Evolutionary conservation across 2,329 filamentous ascomycete species (phyloP), one percentile per base, ranked within the genome.

Genomic region (Fusarium abutilonis): DNA sequence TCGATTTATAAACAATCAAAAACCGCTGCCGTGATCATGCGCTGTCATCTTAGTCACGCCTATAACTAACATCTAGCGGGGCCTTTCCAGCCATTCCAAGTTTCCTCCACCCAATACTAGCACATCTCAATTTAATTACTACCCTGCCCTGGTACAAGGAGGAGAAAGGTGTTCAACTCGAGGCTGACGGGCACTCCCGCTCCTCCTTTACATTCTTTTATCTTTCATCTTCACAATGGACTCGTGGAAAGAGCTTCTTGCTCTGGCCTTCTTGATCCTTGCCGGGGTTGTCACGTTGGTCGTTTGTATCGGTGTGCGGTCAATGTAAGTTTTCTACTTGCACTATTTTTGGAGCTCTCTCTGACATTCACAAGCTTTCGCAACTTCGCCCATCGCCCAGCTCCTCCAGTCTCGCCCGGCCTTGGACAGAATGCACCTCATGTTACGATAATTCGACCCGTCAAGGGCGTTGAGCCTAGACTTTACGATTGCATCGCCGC

Each of bases 401-500:
- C 73, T n/a, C 75, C 79, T 6, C 78, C 85, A 6, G 72, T 83
- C 14, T 86, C 86, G 4, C 77, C 85, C 2, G 75, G 74, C 1
- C 76, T 88, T 1, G 75, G 77, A 4, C 70, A 77, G 36, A 74
- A 83, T 64, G 81, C 92, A 4, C 94, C 93, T 14, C 88, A 92
- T 78, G 84, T 99, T 70, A 98, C 95, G 29, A 84, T 97, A 59
- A 93, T 99, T 67, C 90, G 95, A 3, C 96, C 95, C 0, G 89
- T 97, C 64, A 98, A 97, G 77, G 95, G 93, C 59, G 83, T 96
- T 52, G 95, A 98, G 74, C 91, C 93, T 4, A 86, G 88, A 64
- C 86, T 98, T 21, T 97, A 96, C 81, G 92, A 97, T 71, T 98
- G 95, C 72, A 88, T 99, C 36, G 90, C 91, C 28, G 90, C 93